Evolutionary conservation across 73 alveolate genomes (phyloP).

Genomic region (Tetrahymena elliotti): DNA sequence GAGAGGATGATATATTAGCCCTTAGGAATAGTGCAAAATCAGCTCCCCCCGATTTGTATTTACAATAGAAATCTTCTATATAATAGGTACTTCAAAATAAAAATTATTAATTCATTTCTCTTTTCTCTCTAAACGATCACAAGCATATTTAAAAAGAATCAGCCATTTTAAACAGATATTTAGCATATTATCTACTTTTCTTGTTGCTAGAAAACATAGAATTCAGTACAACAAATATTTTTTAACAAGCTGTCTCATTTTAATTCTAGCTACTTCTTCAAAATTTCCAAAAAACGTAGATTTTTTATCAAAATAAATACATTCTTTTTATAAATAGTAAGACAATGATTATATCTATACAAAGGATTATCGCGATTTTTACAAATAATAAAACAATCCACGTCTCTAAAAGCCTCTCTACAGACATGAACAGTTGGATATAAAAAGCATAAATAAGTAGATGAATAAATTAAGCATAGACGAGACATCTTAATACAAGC

Average conservation of each 20-base stretch:
- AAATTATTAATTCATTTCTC: not conserved
- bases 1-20: not conserved
- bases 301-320: not conserved
- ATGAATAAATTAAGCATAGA: not conserved
- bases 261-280: not conserved
- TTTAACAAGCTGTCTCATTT: not conserved
- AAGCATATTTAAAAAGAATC: not conserved
- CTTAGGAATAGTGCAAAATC: not conserved
- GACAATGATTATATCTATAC: not conserved
- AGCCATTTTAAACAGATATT: not conserved
- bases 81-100: not conserved
- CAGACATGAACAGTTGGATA: not conserved
- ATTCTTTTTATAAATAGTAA: not conserved
- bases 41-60: not conserved
- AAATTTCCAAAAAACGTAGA: not conserved
- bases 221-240: too few relatives aligned
- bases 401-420: not conserved
- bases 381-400: not conserved
- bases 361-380: not conserved
- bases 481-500: not conserved
- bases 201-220: not conserved
- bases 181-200: not conserved
- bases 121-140: not conserved
- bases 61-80: not conserved
- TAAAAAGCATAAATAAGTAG: not conserved